These are phyloP conservation scores for Viola odorata DNA, from an alignment of 345 rosid species.

Conservation along the genomic window DNA sequence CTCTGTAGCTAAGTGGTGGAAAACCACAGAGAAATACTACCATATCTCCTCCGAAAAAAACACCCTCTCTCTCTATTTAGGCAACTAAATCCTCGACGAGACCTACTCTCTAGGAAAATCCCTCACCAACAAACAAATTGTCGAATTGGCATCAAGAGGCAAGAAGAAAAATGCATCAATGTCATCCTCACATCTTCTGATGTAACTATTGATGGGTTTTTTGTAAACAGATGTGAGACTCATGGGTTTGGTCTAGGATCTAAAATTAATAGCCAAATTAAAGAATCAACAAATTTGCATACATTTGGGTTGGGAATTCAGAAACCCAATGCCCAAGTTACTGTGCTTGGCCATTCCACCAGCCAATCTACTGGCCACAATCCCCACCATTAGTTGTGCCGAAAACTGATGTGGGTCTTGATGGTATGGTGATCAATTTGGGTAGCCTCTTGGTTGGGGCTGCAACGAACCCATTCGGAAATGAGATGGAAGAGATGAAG, in stretches of 20 bases:
- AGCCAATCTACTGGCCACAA: conserved; percentile 74
- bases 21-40: conserved; percentile 58
- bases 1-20: conserved; percentile 73
- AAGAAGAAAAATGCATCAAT: conserved; percentile 30
- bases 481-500: conserved; percentile 48
- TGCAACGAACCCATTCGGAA: conserved; percentile 71
- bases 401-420: conserved; percentile 68
- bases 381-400: conserved; percentile 55
- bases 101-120: conserved; percentile 57
- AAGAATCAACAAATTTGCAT: conserved; percentile 44
- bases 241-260: conserved; percentile 39
- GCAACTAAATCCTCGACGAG: conserved; percentile 46
- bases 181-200: conserved; percentile 36
- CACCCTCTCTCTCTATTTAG: conserved; percentile 36
- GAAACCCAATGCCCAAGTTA: conserved; percentile 71
- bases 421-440: conserved; percentile 71
- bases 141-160: conserved; percentile 51
- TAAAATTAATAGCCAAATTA: conserved; percentile 9
- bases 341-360: conserved; percentile 93
- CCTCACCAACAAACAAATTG: conserved; percentile 39
- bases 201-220: conserved; percentile 32
- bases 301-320: conserved; percentile 81
- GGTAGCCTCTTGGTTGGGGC: conserved; percentile 72
- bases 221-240: conserved; percentile 29
- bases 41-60: conserved; percentile 33